Percentiles rank a stretch among this genome's conserved stretches.
Conservation (phyloP, 2,329 filamentous ascomycete genomes). For the Zasmidium citrigriseum region DNA sequence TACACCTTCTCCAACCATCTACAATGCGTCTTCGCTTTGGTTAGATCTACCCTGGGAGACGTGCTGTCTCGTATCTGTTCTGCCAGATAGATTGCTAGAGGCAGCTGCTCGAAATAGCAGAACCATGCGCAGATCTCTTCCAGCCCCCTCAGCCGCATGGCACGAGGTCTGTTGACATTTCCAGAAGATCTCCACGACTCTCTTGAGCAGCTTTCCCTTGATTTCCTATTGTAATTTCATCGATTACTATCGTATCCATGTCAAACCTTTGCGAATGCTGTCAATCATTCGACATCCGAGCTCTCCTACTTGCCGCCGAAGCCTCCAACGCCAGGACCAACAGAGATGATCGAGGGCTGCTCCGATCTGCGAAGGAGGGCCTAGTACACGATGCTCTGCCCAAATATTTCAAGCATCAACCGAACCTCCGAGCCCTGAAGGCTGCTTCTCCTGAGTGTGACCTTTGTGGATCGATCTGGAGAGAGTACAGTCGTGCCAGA, state of each 20-base stretch:
- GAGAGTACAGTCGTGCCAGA: not conserved
- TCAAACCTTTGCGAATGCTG: not conserved
- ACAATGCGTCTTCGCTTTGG: too few relatives aligned
- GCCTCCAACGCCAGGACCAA: not conserved
- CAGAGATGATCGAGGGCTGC: not conserved
- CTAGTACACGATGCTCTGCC: conserved; percentile 3
- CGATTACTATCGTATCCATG: too few relatives aligned
- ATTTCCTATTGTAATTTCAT: too few relatives aligned
- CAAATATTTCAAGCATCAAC: conserved; percentile 3
- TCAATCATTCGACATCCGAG: not conserved
- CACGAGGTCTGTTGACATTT: not conserved
- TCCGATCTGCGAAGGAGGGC: not conserved
- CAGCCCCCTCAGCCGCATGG: not conserved
- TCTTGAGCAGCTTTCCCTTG: too few relatives aligned
- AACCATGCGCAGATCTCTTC: not conserved
- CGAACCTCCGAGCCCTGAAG: conserved; percentile 1
- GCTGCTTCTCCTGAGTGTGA: not conserved
- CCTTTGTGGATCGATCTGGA: conserved; percentile 8
- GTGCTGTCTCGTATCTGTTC: too few relatives aligned
- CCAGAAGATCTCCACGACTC: too few relatives aligned
- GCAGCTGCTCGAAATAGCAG: not conserved
- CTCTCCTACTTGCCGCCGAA: not conserved
- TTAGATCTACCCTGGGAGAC: too few relatives aligned
- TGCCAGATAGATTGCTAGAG: too few relatives aligned
- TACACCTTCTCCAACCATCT: too few relatives aligned